Base-by-base conservation (phyloP, 169 alveolate species). In the Babesia ovata region DNA sequence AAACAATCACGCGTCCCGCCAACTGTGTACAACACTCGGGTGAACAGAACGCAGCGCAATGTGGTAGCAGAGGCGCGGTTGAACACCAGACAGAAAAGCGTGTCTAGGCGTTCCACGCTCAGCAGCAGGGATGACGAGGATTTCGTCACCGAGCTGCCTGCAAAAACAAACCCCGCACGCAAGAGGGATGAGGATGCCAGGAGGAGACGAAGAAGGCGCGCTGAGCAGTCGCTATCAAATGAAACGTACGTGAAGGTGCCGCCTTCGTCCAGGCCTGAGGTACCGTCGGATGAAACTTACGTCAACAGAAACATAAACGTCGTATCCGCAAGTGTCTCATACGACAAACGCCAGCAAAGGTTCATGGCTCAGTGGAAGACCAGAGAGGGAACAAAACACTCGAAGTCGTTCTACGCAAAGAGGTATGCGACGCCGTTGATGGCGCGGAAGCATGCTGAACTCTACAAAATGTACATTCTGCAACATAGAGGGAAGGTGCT, bases 361-460 rank as follows among this genome's bases (percentile, higher is more conserved):
- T 88, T 86, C 54, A 88, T 88, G 93, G 93, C 93, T 0, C 93
- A 88, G 65, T 88, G 93, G 93, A 88, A 88, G 79, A 88, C 93
- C 24, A 42, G 84, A n/a, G 93, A 87, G 52, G 93, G 93, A 19
- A 79, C 91, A 11, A 87, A 87, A 52, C 93, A 87, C 63, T 86
- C 92, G 14, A 87, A 87, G 58, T 86, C 92, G 1, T 87, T 87
- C 52, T 87, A 87, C 52, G 88, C 91, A 21, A 87, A 87, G 70
- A 48, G 91, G 22, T 86, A 81, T 50, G 83, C 70, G 11, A 36
- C 88, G 54, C 86, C 87, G 42, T 33, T 78, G 52, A 60, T 79
- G 87, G 93, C 93, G 52, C 69, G 88, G 19, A 57, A 69, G 59
- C 91, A 79, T 52, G 93, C 93, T 2, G 90, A 83, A 21, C 63